A percentile compares a stretch with the other conserved stretches of the same genome.
phyloP scores from a whole-genome alignment of 2,329 filamentous ascomycete genomes.

The Plectosphaerella plurivora region DNA sequence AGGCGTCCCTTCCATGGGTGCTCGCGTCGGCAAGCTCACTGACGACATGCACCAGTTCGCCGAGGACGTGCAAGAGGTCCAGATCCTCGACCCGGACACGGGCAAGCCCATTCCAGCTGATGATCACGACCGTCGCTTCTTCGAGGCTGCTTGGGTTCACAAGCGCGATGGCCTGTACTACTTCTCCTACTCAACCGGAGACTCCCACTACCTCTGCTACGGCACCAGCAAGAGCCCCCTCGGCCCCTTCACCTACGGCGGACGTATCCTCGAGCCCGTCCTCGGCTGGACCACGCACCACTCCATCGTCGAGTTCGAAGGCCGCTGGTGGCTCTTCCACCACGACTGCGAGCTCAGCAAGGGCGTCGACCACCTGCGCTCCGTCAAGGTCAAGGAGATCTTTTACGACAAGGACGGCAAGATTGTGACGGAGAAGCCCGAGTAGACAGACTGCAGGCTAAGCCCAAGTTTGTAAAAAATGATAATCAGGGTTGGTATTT shows the following conservation, averaged over 20 bases:
- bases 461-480: too few relatives aligned
- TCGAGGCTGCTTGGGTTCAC: slow-evolving; percentile 78
- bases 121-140: slow-evolving; percentile 72
- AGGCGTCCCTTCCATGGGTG: slow-evolving; percentile 54
- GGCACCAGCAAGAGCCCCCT: slow-evolving; percentile 60
- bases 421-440: slow-evolving; percentile 43
- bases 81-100: slow-evolving; percentile 59
- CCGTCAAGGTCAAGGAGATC: slow-evolving; percentile 72
- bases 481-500: too few relatives aligned
- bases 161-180: slow-evolving; percentile 67
- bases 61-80: slow-evolving; percentile 50
- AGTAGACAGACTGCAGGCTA: slow-evolving; percentile 6
- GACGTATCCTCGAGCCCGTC: slow-evolving; percentile 70
- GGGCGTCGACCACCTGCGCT: slow-evolving; percentile 66
- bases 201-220: slow-evolving; percentile 71
- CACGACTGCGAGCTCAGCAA: slow-evolving; percentile 67
- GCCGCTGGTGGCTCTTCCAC: slow-evolving; percentile 71
- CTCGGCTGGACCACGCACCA: slow-evolving; percentile 80
- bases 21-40: slow-evolving; percentile 61
- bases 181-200: slow-evolving; percentile 74
- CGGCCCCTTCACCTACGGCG: slow-evolving; percentile 70
- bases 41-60: slow-evolving; percentile 63
- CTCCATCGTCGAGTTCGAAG: slow-evolving; percentile 69
- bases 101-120: slow-evolving; percentile 56
- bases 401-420: slow-evolving; percentile 64